These are phyloP conservation scores for Malus fusca DNA, from an alignment of 306 rosid genomes.

Conservation along the genomic window DNA sequence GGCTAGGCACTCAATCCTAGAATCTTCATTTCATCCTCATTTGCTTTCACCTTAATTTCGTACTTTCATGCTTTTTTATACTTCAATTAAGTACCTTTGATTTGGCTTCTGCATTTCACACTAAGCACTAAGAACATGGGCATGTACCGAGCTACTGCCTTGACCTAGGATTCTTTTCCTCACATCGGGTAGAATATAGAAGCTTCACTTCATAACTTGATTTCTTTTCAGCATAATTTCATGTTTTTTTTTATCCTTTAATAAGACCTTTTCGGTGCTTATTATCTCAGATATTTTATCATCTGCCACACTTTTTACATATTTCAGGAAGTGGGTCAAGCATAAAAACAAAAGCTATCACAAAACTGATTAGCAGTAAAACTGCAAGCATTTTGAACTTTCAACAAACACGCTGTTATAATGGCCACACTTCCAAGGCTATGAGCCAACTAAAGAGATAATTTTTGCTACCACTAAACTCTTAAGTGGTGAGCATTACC, in stretches of 20 bases:
- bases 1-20: conserved; percentile 35
- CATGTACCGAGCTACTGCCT: no score
- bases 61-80: not conserved
- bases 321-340: conserved; percentile 75
- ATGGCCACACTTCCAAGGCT: not conserved
- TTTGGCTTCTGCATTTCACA: no score
- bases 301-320: not conserved
- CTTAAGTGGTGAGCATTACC: no score
- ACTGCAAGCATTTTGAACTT: not conserved
- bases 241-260: not conserved
- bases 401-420: not conserved
- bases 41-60: not conserved
- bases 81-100: not conserved
- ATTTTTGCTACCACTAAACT: no score
- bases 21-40: not conserved
- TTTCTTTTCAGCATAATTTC: not conserved
- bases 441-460: no score
- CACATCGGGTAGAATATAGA: not conserved
- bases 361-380: not conserved
- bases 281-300: not conserved
- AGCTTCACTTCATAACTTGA: not conserved
- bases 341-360: not conserved
- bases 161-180: no score
- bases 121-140: no score
- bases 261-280: not conserved